Evolutionary conservation across 2,329 filamentous ascomycete species (phyloP).

Genomic region (Microcyclospora pomicola): DNA sequence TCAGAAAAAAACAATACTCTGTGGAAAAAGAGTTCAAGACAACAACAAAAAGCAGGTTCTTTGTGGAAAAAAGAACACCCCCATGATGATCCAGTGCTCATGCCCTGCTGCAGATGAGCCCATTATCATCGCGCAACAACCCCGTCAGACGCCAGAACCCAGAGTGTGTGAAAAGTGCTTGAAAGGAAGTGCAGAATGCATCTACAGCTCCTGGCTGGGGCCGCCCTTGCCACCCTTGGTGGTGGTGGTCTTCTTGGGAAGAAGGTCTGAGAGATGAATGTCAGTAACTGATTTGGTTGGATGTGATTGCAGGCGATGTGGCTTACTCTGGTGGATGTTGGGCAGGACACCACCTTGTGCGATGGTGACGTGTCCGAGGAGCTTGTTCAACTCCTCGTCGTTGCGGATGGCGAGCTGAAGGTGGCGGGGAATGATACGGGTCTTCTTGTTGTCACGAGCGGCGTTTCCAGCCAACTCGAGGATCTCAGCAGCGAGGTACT

Average conservation of each 20-base stretch:
- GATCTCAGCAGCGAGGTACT: slow-evolving; percentile 97
- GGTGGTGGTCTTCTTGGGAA: slow-evolving; percentile 85
- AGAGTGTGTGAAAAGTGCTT: slow-evolving; percentile 11
- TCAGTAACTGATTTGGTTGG: slow-evolving; percentile 26
- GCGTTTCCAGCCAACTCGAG: slow-evolving; percentile 98
- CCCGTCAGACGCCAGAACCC: slow-evolving; percentile 19
- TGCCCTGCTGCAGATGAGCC: slow-evolving; percentile 20
- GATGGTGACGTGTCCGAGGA: slow-evolving; percentile 89
- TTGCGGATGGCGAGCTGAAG: slow-evolving; percentile 98
- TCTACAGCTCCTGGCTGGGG: slow-evolving; percentile 87
- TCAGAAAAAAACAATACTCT: slow-evolving; percentile 4
- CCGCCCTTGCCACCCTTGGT: slow-evolving; percentile 69
- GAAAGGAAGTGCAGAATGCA: slow-evolving; percentile 16
- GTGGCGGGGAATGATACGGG: slow-evolving; percentile 97
- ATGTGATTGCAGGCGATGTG: not conserved
- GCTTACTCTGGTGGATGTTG: slow-evolving; percentile 92
- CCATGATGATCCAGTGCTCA: slow-evolving; percentile 14
- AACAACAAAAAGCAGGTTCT: not conserved
- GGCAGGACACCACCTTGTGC: slow-evolving; percentile 93
- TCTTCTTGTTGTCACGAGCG: slow-evolving; percentile 99
- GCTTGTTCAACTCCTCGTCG: slow-evolving; percentile 99
- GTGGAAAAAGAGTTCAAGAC: slow-evolving; percentile 1
- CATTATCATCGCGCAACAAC: slow-evolving; percentile 22
- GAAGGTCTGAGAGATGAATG: slow-evolving; percentile 53
- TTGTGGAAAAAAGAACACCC: slow-evolving; percentile 1